phyloP scores from a whole-genome alignment of 345 rosid species.

The Corymbia maculata region DNA sequence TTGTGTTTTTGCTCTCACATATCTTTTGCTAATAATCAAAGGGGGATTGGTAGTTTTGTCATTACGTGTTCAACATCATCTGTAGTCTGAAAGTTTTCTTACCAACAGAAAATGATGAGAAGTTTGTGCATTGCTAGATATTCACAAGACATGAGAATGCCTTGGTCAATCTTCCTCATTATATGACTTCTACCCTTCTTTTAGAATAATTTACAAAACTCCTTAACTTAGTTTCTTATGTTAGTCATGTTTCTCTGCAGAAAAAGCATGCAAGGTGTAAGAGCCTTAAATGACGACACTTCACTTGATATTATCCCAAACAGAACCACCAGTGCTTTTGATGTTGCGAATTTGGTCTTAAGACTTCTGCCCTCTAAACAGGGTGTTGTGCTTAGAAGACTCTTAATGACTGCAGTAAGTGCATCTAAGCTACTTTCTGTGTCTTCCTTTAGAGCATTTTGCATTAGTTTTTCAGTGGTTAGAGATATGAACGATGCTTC shows the following conservation, averaged over 20 bases:
- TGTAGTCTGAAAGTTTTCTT: not conserved
- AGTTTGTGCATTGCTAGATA: not conserved
- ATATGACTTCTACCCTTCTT: not conserved
- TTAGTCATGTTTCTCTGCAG: slow-evolving; percentile 23
- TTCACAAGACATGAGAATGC: not conserved
- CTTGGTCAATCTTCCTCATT: not conserved
- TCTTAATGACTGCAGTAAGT: slow-evolving; percentile 89
- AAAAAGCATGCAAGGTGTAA: slow-evolving; percentile 26
- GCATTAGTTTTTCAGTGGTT: not conserved
- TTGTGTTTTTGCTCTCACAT: not conserved
- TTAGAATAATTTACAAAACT: not conserved
- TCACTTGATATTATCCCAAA: slow-evolving; percentile 21
- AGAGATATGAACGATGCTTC: not conserved
- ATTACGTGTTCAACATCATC: not conserved
- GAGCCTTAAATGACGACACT: slow-evolving; percentile 23
- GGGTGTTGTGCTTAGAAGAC: slow-evolving; percentile 74
- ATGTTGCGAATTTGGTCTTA: slow-evolving; percentile 42
- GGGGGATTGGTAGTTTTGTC: not conserved
- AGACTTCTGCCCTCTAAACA: slow-evolving; percentile 68
- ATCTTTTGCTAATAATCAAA: not conserved
- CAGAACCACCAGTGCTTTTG: slow-evolving; percentile 23
- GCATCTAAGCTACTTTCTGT: not conserved
- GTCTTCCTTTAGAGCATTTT: not conserved
- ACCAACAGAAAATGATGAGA: not conserved
- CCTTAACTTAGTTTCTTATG: not conserved